Conservation (phyloP, 1,284 basidiomycete genomes). For the Cryptococcus maquisensis region DNA sequence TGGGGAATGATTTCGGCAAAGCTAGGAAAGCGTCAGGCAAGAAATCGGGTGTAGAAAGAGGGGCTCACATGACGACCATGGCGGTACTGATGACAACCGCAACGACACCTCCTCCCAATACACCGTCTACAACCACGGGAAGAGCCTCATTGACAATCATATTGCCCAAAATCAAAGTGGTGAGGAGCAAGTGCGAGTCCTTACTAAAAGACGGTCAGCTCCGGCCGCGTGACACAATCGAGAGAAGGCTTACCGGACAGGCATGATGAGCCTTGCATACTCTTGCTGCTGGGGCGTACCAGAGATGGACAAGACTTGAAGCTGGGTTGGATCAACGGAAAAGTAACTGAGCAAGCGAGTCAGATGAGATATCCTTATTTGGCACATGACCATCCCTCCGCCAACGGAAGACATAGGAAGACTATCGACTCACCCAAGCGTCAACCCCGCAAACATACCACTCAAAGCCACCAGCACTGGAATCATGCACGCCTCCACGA, state of each 20-base stretch:
- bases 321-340: conserved; percentile 87
- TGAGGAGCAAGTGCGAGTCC: conserved; percentile 75
- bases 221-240: not conserved
- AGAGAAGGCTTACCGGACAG: conserved; percentile 57
- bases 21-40: conserved; percentile 1
- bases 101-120: conserved; percentile 73
- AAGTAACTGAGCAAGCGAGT: conserved; percentile 77
- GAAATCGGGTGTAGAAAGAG: not conserved
- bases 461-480: conserved; percentile 57
- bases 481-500: conserved; percentile 52
- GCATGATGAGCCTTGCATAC: conserved; percentile 79
- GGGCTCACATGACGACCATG: conserved; percentile 73
- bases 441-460: conserved; percentile 59
- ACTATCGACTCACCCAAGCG: conserved; percentile 28
- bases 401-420: not conserved
- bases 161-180: conserved; percentile 75
- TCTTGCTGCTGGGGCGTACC: conserved; percentile 74
- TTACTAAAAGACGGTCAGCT: not conserved
- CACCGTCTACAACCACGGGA: conserved; percentile 76
- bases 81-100: conserved; percentile 75
- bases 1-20: conserved; percentile 52
- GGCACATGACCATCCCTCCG: not conserved
- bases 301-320: conserved; percentile 77
- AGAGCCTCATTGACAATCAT: conserved; percentile 87
- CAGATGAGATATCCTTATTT: not conserved